Base-by-base conservation (phyloP, 1,284 basidiomycete species). In the Exobasidium cylindrosporum region DNA sequence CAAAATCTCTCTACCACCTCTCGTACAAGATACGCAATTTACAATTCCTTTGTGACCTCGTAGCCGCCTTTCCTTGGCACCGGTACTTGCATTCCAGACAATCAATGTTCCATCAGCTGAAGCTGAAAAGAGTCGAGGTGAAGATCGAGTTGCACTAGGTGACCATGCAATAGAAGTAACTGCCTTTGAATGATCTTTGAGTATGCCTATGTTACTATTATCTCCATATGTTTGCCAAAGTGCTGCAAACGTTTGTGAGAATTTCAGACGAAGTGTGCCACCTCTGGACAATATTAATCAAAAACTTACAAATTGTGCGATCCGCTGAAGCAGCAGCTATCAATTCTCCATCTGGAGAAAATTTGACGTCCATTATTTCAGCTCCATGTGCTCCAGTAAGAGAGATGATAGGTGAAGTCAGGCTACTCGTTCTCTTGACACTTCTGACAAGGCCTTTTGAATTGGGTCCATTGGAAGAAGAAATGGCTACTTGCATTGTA, bases 91-190 rank as follows among this genome's bases (percentile, higher is more conserved):
- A 44, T 69, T 64, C 74, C 78, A 80, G 7, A 63, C 66, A 52
- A 77, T 76, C 43, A 80, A 53, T 2, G 76, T 80, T 3, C 63
- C 65, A 54, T 80, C 79, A 1, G 76, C 79, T n/a, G 79, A 80
- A 17, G 66, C 76, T 11, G 71, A 73, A 55, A 70, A 74, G 46
- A 76, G 70, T 7, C 60, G 61, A 30, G 64, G 68, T 32, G 49
- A 45, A 32, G 63, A 43, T 49, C 61, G 32, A 24, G 63, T 50
- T 52, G 67, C 60, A 54, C 58, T 26, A 43, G 32, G 26, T 53
- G 66, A 69, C 70, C 75, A 79, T 3, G 61, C 52, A 5, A 79
- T 57, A 30, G 69, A 68, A 1, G 75, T 77, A 50, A 79, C 76
- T 0, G 77, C 76, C 40, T 72, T 74, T 4, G 64, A 61, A 58